Conservation (phyloP, 1,284 basidiomycete species). For the Apiotrichum sp. region DNA sequence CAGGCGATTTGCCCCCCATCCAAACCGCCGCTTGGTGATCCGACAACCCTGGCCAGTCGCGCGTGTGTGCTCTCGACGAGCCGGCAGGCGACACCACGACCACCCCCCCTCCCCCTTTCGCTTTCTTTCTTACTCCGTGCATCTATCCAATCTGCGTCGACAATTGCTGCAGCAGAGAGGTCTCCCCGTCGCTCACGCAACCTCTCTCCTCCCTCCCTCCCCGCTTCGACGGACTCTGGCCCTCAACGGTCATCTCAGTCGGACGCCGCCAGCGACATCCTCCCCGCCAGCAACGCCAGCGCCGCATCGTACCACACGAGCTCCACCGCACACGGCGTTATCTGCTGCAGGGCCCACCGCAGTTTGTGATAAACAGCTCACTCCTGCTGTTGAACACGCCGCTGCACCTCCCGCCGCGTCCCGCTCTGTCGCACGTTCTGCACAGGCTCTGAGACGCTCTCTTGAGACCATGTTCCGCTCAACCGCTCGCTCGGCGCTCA, state of each 20-base stretch:
- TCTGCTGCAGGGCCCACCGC: too few species aligned
- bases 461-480: slow-evolving; percentile 1
- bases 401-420: too few species aligned
- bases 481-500: slow-evolving; percentile 33
- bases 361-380: too few species aligned
- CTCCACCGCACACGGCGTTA: too few species aligned
- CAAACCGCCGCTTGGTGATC: too few species aligned
- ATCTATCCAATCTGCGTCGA: not conserved
- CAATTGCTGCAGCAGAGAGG: not conserved
- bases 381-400: too few species aligned
- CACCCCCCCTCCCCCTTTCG: not conserved
- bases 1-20: too few species aligned
- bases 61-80: too few species aligned
- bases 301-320: not conserved
- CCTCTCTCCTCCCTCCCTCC: not conserved
- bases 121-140: not conserved
- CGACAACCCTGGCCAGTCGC: too few species aligned
- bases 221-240: not conserved
- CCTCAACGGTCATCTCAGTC: not conserved
- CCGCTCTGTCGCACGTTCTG: too few species aligned
- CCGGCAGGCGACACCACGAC: not conserved
- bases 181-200: not conserved
- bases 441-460: too few species aligned
- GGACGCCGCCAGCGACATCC: not conserved
- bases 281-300: not conserved